These are phyloP conservation scores for Fistulinella prunicolor DNA, from an alignment of 768 basidiomycete species.

Conservation along the genomic window DNA sequence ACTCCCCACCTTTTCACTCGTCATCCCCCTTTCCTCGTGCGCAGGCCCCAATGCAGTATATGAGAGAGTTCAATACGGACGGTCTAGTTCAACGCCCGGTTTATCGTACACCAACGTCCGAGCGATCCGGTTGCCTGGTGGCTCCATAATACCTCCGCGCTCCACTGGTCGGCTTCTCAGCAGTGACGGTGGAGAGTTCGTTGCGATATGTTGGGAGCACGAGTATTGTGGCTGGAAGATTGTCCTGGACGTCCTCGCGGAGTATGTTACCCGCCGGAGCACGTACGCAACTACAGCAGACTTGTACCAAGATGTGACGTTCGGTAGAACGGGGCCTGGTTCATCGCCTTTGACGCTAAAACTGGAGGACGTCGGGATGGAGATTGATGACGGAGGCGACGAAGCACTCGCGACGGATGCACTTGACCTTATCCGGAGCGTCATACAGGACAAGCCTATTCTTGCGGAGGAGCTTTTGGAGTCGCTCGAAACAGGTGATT, in stretches of 20 bases:
- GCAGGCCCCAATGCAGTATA: slow-evolving; percentile 69
- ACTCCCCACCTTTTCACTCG: slow-evolving; percentile 71
- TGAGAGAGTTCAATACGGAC: slow-evolving; percentile 60
- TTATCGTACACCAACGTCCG: slow-evolving; percentile 63
- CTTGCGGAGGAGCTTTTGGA: slow-evolving; percentile 66
- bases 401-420: slow-evolving; percentile 66
- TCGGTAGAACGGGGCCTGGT: slow-evolving; percentile 42
- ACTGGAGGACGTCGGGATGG: slow-evolving; percentile 71
- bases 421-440: slow-evolving; percentile 75
- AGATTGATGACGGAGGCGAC: slow-evolving; percentile 58
- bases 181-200: slow-evolving; percentile 59
- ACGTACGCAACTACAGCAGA: slow-evolving; percentile 38
- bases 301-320: slow-evolving; percentile 52
- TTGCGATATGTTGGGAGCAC: slow-evolving; percentile 77
- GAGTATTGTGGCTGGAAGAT: slow-evolving; percentile 85
- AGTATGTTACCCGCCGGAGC: slow-evolving; percentile 64
- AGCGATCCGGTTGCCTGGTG: slow-evolving; percentile 73
- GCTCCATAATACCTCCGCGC: slow-evolving; percentile 62
- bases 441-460: slow-evolving; percentile 66
- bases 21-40: slow-evolving; percentile 60
- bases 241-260: slow-evolving; percentile 74
- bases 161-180: slow-evolving; percentile 71
- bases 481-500: slow-evolving; percentile 47
- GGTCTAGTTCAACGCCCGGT: slow-evolving; percentile 45
- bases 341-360: slow-evolving; percentile 43